Percentiles rank a stretch among this genome's conserved stretches.
Conservation (phyloP, 768 basidiomycete species). For the Mrakia frigida region DNA sequence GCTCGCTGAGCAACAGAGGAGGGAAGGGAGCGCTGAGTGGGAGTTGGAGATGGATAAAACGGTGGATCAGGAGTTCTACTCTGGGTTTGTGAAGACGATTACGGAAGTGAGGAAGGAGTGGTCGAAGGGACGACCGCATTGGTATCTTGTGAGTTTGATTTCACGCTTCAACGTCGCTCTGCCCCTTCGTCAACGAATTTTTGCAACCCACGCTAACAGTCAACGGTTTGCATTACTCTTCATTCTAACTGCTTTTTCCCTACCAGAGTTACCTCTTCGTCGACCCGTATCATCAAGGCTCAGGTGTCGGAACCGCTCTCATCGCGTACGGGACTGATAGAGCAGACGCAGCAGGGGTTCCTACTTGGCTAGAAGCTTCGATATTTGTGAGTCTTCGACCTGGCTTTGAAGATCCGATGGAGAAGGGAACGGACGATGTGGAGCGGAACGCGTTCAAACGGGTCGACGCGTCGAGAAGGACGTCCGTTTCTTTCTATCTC, state of each 20-base stretch:
- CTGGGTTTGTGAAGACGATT: neutral
- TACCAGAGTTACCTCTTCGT: neutral
- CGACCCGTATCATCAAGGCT: neutral
- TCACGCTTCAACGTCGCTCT: too few relatives aligned
- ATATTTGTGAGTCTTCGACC: too few relatives aligned
- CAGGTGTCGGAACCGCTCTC: neutral
- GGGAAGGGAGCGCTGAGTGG: neutral
- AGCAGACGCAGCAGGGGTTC: neutral
- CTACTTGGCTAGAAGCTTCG: neutral
- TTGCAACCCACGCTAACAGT: too few relatives aligned
- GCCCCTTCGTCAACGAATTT: too few relatives aligned
- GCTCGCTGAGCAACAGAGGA: neutral
- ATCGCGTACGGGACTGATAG: neutral
- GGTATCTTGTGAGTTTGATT: neutral
- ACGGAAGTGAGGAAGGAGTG: neutral
- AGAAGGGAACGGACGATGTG: too few relatives aligned
- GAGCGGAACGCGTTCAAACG: too few relatives aligned
- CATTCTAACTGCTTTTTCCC: too few relatives aligned
- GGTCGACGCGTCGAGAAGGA: too few relatives aligned
- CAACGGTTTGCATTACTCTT: too few relatives aligned
- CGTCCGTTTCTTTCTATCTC: too few relatives aligned
- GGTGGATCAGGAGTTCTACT: neutral
- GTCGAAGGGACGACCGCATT: neutral
- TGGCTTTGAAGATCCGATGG: too few relatives aligned
- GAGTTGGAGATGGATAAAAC: neutral